Conservation (phyloP, 805 yeast species). For the Pichia californica region DNA sequence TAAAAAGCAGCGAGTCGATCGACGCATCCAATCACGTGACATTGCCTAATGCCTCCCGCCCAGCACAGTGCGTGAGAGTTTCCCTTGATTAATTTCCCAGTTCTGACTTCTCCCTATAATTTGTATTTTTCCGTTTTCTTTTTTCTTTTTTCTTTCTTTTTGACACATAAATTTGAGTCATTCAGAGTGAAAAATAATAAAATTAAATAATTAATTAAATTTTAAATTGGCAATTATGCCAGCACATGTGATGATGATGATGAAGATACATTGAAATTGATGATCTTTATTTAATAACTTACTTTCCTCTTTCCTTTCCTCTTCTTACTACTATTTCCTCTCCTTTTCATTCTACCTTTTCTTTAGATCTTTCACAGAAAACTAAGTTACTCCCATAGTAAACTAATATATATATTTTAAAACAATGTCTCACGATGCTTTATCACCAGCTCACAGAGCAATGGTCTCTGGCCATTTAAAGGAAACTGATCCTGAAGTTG, state of each 20-base stretch:
- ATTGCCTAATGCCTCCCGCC: too few relatives aligned
- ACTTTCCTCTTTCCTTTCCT: background rate
- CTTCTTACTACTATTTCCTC: background rate
- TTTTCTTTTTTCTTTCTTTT: background rate
- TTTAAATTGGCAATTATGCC: too few relatives aligned
- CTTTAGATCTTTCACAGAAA: background rate
- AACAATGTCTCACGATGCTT: slow-evolving; percentile 44
- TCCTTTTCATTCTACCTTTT: background rate
- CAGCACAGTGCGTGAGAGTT: too few relatives aligned
- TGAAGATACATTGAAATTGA: too few relatives aligned
- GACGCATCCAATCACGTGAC: too few relatives aligned
- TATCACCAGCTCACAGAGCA: slow-evolving; percentile 58
- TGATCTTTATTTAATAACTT: too few relatives aligned
- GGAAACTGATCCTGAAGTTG: slow-evolving; percentile 77
- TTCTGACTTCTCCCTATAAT: background rate
- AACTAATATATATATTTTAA: background rate
- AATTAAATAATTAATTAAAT: too few relatives aligned
- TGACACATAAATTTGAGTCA: background rate
- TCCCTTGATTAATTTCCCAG: background rate
- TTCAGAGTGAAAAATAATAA: background rate
- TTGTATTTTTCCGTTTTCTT: background rate
- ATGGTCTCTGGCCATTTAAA: slow-evolving; percentile 55
- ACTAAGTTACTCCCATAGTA: background rate
- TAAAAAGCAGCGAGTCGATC: too few relatives aligned
- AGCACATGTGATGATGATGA: too few relatives aligned